A percentile compares a stretch with the other conserved stretches of the same genome.
Evolutionary conservation across 176 grass and related monocot species (phyloP).

Genomic region (Hsuehochloa calcarea): DNA sequence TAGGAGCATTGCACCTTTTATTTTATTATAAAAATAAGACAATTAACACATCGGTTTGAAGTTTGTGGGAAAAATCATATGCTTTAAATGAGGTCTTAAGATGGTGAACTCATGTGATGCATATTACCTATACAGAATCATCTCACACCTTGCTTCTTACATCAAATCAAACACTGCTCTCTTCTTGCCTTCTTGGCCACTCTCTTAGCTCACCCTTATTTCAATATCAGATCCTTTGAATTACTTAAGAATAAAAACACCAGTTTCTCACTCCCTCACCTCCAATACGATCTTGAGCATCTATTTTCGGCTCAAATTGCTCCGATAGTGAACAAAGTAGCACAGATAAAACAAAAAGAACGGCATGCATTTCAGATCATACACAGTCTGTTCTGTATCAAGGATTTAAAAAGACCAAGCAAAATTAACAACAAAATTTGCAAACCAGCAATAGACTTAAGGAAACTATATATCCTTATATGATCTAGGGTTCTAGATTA

Average conservation of each 20-base stretch:
- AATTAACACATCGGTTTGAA: background rate
- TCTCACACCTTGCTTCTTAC: too few relatives aligned
- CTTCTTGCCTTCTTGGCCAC: too few relatives aligned
- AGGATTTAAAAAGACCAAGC: conserved; percentile 16
- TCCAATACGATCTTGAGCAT: background rate
- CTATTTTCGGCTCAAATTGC: background rate
- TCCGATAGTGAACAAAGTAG: background rate
- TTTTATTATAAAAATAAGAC: background rate
- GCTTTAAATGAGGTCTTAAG: too few relatives aligned
- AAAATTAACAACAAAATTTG: background rate
- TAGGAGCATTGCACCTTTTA: background rate
- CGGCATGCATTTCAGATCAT: background rate
- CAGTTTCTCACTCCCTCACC: background rate
- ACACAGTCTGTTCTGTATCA: background rate
- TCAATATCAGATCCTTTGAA: too few relatives aligned
- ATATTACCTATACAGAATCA: too few relatives aligned
- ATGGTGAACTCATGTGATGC: too few relatives aligned
- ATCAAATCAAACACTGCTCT: too few relatives aligned
- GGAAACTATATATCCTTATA: background rate
- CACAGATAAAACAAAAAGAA: background rate
- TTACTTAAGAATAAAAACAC: background rate
- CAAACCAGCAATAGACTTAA: conserved; percentile 17
- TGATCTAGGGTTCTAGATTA: background rate
- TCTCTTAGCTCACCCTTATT: too few relatives aligned
- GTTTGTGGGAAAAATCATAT: background rate